These are phyloP conservation scores for Laburnicola sp. DNA, from an alignment of 2,329 filamentous ascomycete species.

Conservation along the genomic window DNA sequence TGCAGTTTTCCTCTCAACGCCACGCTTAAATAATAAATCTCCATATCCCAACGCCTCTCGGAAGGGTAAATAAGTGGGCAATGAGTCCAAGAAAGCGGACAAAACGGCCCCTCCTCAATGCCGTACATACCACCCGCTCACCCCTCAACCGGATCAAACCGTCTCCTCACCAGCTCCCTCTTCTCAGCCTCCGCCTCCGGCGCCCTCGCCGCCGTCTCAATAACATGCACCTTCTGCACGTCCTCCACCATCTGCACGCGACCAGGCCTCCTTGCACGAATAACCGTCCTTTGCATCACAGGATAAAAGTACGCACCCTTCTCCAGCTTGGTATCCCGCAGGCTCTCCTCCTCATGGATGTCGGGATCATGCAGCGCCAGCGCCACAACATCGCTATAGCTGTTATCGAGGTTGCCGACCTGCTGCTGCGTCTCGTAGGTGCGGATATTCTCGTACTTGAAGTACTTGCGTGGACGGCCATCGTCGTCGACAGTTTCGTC, in stretches of 20 bases:
- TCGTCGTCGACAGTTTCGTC: conserved; percentile 47
- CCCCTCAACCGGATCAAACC: conserved; percentile 46
- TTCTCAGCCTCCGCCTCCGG: conserved; percentile 55
- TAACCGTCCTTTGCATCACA: conserved; percentile 58
- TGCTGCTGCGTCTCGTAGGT: conserved; percentile 64
- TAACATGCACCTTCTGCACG: conserved; percentile 54
- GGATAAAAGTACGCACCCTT: conserved; percentile 67
- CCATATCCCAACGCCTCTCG: background rate
- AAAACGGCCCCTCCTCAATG: background rate
- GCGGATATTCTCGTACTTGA: conserved; percentile 60
- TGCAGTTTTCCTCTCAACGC: conserved; percentile 6
- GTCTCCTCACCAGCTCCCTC: conserved; percentile 49
- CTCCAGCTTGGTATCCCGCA: conserved; percentile 40
- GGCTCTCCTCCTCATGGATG: conserved; percentile 41
- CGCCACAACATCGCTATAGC: conserved; percentile 59
- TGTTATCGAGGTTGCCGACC: conserved; percentile 54
- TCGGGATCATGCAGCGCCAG: conserved; percentile 61
- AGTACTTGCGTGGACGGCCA: conserved; percentile 53
- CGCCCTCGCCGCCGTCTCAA: conserved; percentile 57
- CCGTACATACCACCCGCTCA: conserved; percentile 1
- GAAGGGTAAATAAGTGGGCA: background rate
- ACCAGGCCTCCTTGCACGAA: conserved; percentile 52
- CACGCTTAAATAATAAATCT: conserved; percentile 1
- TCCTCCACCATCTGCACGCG: conserved; percentile 47
- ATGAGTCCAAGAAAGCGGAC: background rate